phyloP scores from a whole-genome alignment of 805 yeast species.

The Lachancea waltii region DNA sequence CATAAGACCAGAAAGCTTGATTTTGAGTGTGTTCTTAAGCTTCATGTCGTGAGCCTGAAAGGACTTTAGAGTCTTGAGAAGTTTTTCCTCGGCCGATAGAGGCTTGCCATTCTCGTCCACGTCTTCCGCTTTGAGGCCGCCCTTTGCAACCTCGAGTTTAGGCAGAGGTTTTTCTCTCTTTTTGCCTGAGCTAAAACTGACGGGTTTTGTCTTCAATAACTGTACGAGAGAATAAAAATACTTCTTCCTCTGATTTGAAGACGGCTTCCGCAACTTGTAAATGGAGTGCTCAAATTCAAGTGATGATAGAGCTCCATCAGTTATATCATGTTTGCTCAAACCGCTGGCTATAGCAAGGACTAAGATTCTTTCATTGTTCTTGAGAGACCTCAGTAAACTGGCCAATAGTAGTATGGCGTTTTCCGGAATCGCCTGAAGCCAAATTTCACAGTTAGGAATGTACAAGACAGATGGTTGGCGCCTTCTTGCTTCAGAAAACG shows the following conservation, averaged over 20 bases:
- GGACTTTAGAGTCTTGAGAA: conserved; percentile 41
- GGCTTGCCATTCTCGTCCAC: conserved; percentile 26
- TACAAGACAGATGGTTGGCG: conserved; percentile 83
- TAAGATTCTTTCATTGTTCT: conserved; percentile 66
- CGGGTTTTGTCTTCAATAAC: conserved; percentile 62
- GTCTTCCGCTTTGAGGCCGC: conserved; percentile 13
- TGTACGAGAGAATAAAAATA: conserved; percentile 52
- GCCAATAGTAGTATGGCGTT: conserved; percentile 67
- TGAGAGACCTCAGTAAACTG: conserved; percentile 60
- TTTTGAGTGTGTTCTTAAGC: conserved; percentile 75
- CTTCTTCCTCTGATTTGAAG: conserved; percentile 39
- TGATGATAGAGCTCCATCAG: conserved; percentile 22
- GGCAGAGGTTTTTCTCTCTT: conserved; percentile 40
- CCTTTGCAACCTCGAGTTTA: conserved; percentile 33
- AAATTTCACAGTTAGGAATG: conserved; percentile 75
- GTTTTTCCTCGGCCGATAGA: conserved; percentile 30
- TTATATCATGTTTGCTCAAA: conserved; percentile 42
- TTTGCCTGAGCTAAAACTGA: conserved; percentile 58
- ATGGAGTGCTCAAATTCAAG: conserved; percentile 35
- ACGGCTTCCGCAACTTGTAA: conserved; percentile 46
- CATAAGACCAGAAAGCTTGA: conserved; percentile 81
- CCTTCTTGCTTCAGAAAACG: conserved; percentile 79
- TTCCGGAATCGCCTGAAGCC: conserved; percentile 62
- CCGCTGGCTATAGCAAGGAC: conserved; percentile 66
- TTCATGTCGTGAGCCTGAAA: conserved; percentile 62